Percentiles rank a stretch among this genome's conserved stretches.
These are phyloP conservation scores for Russula virescens DNA, from an alignment of 768 basidiomycete species.

Conservation along the genomic window DNA sequence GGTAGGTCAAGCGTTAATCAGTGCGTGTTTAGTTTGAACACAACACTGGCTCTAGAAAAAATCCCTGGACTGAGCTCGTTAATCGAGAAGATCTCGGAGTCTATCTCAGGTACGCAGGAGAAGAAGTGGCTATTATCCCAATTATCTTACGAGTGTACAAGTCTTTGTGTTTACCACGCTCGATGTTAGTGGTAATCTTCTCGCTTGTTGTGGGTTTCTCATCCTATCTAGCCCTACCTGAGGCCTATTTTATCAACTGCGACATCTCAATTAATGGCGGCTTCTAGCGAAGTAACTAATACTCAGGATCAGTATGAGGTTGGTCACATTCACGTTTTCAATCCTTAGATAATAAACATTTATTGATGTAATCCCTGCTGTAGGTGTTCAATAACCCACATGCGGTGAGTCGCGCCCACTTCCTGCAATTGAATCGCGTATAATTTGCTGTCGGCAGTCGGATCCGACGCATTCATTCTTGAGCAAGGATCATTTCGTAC, in stretches of 20 bases:
- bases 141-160: slow-evolving; percentile 22
- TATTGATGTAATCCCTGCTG: background rate
- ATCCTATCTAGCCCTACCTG: slow-evolving; percentile 56
- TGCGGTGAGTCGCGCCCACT: slow-evolving; percentile 49
- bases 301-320: slow-evolving; percentile 77
- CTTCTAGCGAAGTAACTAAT: slow-evolving; percentile 74
- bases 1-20: slow-evolving; percentile 36
- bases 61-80: slow-evolving; percentile 73
- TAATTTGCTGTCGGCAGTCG: slow-evolving; percentile 38
- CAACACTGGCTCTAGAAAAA: slow-evolving; percentile 45
- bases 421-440: background rate
- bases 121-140: background rate
- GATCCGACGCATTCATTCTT: slow-evolving; percentile 88
- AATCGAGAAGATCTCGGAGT: slow-evolving; percentile 75
- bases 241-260: slow-evolving; percentile 73
- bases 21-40: background rate
- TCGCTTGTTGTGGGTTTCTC: background rate
- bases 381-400: slow-evolving; percentile 75
- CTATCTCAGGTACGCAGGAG: slow-evolving; percentile 46
- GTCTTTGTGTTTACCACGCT: slow-evolving; percentile 83
- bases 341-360: background rate
- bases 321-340: slow-evolving; percentile 8
- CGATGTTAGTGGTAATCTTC: slow-evolving; percentile 44
- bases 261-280: slow-evolving; percentile 52
- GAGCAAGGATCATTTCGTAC: slow-evolving; percentile 83